Conservation (phyloP, 139 green algal species). For the Chlorella sp. region DNA sequence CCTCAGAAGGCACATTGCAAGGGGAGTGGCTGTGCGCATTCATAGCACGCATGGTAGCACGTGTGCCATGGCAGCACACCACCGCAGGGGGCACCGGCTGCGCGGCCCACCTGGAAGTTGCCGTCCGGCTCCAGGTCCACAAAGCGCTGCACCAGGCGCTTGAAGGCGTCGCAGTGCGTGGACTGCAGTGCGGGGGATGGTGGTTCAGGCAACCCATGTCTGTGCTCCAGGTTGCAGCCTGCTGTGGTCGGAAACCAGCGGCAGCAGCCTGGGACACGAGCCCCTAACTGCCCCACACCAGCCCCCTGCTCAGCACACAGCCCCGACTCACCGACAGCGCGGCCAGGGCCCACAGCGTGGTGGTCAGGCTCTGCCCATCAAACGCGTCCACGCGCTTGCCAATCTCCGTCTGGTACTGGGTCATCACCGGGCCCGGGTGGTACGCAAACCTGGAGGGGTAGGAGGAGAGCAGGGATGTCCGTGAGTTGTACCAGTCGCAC, state of each 20-base stretch:
- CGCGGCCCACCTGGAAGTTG: neutral
- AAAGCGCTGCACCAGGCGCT: constrained; percentile 46
- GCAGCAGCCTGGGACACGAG: too few relatives aligned
- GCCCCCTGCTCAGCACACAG: too few relatives aligned
- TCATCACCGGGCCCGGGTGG: constrained; percentile 54
- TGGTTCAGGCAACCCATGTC: too few relatives aligned
- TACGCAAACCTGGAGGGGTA: constrained; percentile 37
- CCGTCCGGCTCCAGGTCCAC: constrained; percentile 22
- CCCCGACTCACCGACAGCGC: constrained; percentile 36
- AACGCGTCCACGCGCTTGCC: constrained; percentile 28
- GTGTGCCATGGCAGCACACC: neutral
- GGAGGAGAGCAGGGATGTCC: neutral
- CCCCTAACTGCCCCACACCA: too few relatives aligned
- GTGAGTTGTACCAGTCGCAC: neutral
- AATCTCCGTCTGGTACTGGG: constrained; percentile 29
- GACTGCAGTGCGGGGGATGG: neutral
- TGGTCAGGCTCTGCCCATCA: constrained; percentile 42
- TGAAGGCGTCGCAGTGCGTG: constrained; percentile 39
- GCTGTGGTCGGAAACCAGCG: too few relatives aligned
- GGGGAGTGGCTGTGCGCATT: neutral
- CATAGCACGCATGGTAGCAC: neutral
- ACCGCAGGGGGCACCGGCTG: neutral
- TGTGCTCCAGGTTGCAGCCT: too few relatives aligned
- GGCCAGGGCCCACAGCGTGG: constrained; percentile 55
- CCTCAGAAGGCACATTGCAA: neutral